Evolutionary conservation across 1,284 basidiomycete species (phyloP), one percentile per base, ranked within the genome.

Genomic region (Boletus albobrunnescens): DNA sequence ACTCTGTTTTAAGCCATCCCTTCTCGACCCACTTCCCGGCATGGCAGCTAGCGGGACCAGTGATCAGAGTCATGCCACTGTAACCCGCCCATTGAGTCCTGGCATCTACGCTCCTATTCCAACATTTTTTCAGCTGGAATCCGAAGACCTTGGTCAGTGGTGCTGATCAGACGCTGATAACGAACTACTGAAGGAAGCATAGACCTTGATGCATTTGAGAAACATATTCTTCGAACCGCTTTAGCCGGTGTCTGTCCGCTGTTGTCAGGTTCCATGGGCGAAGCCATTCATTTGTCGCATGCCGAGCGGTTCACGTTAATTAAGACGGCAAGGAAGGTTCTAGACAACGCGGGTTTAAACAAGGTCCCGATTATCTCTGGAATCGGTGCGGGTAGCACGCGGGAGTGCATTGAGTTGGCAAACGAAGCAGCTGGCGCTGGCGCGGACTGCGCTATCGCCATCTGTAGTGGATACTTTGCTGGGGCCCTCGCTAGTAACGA

Each of bases 51-150:
- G 70, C 63, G 66, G 68, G 28, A 36, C 47, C 26, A 68, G 65
- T 47, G 64, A 55, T 16, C 27, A 61, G 13, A 17, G 24, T 31
- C 52, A 56, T 41, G 27, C 49, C 22, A 32, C 48, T 24, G 42
- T 52, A 39, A 53, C 62, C 27, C 80, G 86, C 46, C 75, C 78
- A n/a, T 72, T 93, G 55, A 78, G 73, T 52, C 67, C 90, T 14
- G 91, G 92, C 37, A 81, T 94, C 46, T 94, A 80, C 69, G 87
- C 88, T 11, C 92, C 92, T 20, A 82, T 92, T 59, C 91, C 87
- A 10, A 83, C 90, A 10, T 94, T 94, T 71, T 93, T 93, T 71
- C 68, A 82, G 36, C 76, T 77, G 8, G 73, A 75, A 33, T 76
- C 81, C 41, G 90, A 94, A 67, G 90, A 94, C 58, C 77, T 94